A percentile compares a stretch with the other conserved stretches of the same genome.
Conservation (phyloP, 805 yeast species). For the Kluyveromyces starmeri region DNA sequence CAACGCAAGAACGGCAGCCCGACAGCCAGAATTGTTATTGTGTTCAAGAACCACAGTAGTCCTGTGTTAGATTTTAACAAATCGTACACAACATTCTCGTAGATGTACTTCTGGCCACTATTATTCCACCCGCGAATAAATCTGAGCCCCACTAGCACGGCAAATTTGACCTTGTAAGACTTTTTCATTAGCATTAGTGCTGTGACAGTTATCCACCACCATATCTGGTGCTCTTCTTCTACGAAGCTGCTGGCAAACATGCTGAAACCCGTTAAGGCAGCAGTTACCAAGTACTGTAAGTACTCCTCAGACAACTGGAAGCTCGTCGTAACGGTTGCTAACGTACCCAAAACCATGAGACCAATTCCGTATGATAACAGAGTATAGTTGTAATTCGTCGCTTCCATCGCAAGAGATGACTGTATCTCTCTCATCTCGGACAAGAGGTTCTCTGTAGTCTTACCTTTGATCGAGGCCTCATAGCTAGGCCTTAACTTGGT, state of each 20-base stretch:
- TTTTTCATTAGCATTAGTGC: slow-evolving; percentile 9
- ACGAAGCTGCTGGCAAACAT: slow-evolving; percentile 83
- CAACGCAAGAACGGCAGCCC: slow-evolving; percentile 13
- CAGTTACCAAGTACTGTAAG: slow-evolving; percentile 17
- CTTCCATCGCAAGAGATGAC: slow-evolving; percentile 41
- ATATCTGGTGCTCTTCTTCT: slow-evolving; percentile 92
- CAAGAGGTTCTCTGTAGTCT: slow-evolving; percentile 17
- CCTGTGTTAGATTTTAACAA: slow-evolving; percentile 30
- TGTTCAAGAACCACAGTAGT: slow-evolving; percentile 41
- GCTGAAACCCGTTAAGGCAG: slow-evolving; percentile 39
- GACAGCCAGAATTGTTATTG: slow-evolving; percentile 30
- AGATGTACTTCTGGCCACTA: slow-evolving; percentile 75
- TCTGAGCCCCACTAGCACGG: slow-evolving; percentile 36
- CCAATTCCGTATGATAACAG: slow-evolving; percentile 33
- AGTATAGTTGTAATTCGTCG: slow-evolving; percentile 63
- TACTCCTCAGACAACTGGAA: slow-evolving; percentile 5
- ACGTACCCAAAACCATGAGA: slow-evolving; percentile 12
- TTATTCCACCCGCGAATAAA: slow-evolving; percentile 75
- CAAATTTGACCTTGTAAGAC: slow-evolving; percentile 7
- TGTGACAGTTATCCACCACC: slow-evolving; percentile 73
- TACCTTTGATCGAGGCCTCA: slow-evolving; percentile 8
- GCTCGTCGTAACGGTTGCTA: neutral
- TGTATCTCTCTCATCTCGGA: slow-evolving; percentile 41
- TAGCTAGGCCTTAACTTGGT: slow-evolving; percentile 22
- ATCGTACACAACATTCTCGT: slow-evolving; percentile 40